phyloP scores from a whole-genome alignment of 2,329 filamentous ascomycete genomes.

The Gaeumannomyces tritici region DNA sequence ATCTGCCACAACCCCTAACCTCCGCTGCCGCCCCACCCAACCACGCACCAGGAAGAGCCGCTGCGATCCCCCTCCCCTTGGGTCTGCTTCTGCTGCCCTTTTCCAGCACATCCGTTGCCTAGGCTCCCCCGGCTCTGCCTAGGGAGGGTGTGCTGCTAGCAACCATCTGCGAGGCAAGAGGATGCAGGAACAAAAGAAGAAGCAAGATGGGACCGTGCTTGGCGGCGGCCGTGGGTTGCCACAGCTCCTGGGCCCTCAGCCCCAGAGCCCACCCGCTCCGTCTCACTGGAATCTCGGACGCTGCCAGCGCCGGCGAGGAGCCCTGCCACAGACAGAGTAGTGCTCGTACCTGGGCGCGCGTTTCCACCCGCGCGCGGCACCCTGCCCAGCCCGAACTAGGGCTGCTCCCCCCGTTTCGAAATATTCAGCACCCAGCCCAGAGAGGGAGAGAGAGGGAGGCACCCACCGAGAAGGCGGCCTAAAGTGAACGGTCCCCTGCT shows the following conservation, averaged over 20 bases:
- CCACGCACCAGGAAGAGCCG: not conserved
- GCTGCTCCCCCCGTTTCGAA: not conserved
- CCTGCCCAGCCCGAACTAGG: not conserved
- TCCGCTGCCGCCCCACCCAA: not conserved
- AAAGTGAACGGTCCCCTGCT: not conserved
- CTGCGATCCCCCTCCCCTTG: too few relatives aligned
- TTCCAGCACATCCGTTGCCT: not conserved
- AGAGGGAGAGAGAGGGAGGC: not conserved
- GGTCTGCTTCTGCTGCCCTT: not conserved
- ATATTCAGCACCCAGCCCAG: not conserved
- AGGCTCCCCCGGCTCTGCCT: not conserved
- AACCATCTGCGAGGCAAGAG: too few relatives aligned
- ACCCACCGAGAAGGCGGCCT: too few relatives aligned
- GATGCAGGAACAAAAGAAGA: too few relatives aligned
- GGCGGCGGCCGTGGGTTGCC: not conserved
- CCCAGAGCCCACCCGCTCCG: not conserved
- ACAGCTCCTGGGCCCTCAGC: not conserved
- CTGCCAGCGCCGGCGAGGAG: not conserved
- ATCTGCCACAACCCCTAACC: conserved; percentile 30
- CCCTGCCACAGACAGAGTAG: not conserved
- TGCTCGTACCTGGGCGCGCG: not conserved
- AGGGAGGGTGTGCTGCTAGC: not conserved
- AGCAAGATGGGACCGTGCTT: not conserved
- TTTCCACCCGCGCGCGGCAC: not conserved
- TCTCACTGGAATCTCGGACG: not conserved